Evolutionary conservation across 139 green algal species (phyloP).

Genomic region (Asterochloris sp.): DNA sequence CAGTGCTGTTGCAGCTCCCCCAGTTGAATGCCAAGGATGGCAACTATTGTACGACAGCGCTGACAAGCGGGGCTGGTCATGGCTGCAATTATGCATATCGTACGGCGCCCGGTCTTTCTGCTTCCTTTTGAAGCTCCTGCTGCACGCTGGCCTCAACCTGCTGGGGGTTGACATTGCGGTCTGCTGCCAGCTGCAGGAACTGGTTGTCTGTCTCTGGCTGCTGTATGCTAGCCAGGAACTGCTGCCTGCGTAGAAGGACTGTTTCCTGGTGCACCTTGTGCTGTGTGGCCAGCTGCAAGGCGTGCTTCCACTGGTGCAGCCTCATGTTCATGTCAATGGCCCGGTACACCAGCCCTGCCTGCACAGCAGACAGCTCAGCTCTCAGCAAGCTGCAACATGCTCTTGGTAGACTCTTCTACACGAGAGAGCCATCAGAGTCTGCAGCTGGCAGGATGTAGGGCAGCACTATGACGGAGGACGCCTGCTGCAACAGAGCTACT

Average conservation of each 20-base stretch:
- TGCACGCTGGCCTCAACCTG: slow-evolving; percentile 42
- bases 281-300: slow-evolving; percentile 65
- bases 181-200: slow-evolving; percentile 34
- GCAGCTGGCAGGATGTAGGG: no score
- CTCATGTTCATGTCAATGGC: slow-evolving; percentile 80
- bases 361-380: slow-evolving; percentile 3
- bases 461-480: no score
- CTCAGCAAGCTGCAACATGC: no score
- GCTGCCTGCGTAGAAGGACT: slow-evolving; percentile 54
- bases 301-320: slow-evolving; percentile 60
- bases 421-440: no score
- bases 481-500: no score
- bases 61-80: background rate
- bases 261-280: slow-evolving; percentile 72
- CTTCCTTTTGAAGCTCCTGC: slow-evolving; percentile 56
- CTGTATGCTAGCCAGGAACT: slow-evolving; percentile 5
- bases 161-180: slow-evolving; percentile 20
- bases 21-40: no score
- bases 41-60: no score
- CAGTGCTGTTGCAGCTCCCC: no score
- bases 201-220: slow-evolving; percentile 33
- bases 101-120: slow-evolving; percentile 45
- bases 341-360: slow-evolving; percentile 67
- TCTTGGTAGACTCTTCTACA: no score
- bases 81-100: slow-evolving; percentile 27